A percentile compares a stretch with the other conserved stretches of the same genome.
Conservation (phyloP, 106 monocot species). For the Allium fistulosum region DNA sequence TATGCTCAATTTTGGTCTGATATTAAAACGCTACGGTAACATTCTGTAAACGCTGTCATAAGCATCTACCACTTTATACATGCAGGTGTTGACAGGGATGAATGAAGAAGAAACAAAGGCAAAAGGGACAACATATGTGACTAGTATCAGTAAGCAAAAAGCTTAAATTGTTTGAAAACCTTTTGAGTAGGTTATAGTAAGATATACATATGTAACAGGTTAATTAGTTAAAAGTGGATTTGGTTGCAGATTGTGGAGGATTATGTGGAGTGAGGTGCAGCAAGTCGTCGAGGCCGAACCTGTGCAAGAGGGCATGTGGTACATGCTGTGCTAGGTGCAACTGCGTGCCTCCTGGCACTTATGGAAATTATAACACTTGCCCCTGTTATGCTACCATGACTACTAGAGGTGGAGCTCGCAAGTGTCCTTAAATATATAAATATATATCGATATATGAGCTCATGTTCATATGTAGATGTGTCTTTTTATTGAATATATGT, state of each 20-base stretch:
- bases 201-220: background rate
- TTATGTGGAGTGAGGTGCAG: conserved; percentile 25
- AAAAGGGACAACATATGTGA: background rate
- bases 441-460: too few relatives aligned
- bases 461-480: too few relatives aligned
- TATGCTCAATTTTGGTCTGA: too few relatives aligned
- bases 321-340: conserved; percentile 37
- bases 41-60: too few relatives aligned
- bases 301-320: conserved; percentile 38
- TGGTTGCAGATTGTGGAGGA: conserved; percentile 21
- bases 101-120: background rate
- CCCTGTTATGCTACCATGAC: conserved; percentile 41
- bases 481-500: too few relatives aligned
- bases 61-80: background rate
- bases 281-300: conserved; percentile 24
- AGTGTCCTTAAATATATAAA: conserved; percentile 23
- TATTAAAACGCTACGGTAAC: too few relatives aligned
- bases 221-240: background rate
- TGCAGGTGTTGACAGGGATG: background rate
- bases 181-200: background rate
- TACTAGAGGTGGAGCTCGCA: conserved; percentile 22
- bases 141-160: background rate
- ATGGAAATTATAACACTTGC: conserved; percentile 25
- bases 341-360: conserved; percentile 49
- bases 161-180: background rate